Evolutionary conservation across 2,329 filamentous ascomycete species (phyloP).

Genomic region (Harringtonia lauricola): DNA sequence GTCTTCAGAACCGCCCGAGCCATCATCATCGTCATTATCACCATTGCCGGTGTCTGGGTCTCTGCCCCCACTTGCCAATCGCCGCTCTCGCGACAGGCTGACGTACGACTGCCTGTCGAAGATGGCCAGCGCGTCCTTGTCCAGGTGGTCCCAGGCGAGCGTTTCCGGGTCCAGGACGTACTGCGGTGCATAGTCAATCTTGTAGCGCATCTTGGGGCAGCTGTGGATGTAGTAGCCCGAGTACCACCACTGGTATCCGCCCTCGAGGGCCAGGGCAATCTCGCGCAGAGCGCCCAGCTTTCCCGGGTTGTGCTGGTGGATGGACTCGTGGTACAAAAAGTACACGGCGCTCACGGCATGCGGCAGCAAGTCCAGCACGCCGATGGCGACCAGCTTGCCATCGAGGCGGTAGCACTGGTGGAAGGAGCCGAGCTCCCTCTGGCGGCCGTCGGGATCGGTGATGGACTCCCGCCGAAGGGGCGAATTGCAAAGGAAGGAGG

Average conservation of each 20-base stretch:
- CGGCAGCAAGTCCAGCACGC: conserved; percentile 66
- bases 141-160: conserved; percentile 49
- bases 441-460: conserved; percentile 34
- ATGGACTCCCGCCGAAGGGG: conserved; percentile 42
- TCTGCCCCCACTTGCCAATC: conserved; percentile 11
- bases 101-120: conserved; percentile 47
- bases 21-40: conserved; percentile 15
- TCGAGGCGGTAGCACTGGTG: conserved; percentile 77
- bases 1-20: conserved; percentile 4
- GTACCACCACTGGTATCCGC: conserved; percentile 67
- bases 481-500: conserved; percentile 62
- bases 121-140: conserved; percentile 35
- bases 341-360: conserved; percentile 73
- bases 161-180: conserved; percentile 61
- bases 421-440: conserved; percentile 56
- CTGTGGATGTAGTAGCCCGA: conserved; percentile 72
- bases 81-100: conserved; percentile 26
- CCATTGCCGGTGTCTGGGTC: conserved; percentile 9
- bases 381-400: conserved; percentile 63
- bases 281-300: conserved; percentile 68
- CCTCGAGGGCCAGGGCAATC: conserved; percentile 57
- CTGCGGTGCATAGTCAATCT: conserved; percentile 67
- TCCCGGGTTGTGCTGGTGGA: conserved; percentile 58
- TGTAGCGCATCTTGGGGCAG: conserved; percentile 77
- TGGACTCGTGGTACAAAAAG: conserved; percentile 69